phyloP scores from a whole-genome alignment of 2,329 filamentous ascomycete genomes.

The Botrytis hyacinthi region DNA sequence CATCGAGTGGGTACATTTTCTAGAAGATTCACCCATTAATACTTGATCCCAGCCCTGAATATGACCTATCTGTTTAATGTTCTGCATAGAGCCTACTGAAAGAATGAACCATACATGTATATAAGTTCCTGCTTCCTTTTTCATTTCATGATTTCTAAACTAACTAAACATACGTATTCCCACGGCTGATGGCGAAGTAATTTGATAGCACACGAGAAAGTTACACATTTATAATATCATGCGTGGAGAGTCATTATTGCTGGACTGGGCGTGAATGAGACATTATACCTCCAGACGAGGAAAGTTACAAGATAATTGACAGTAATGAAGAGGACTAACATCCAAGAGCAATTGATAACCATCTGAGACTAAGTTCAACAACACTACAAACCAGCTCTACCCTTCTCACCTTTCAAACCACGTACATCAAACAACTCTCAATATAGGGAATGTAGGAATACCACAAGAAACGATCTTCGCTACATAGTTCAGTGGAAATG shows the following conservation, averaged over 20 bases:
- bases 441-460: too few species aligned
- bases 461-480: too few species aligned
- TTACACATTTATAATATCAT: neutral
- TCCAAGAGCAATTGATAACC: too few species aligned
- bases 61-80: too few species aligned
- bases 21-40: neutral
- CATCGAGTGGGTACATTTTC: too few species aligned
- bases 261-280: neutral
- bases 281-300: too few species aligned
- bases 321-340: neutral
- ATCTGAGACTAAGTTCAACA: neutral
- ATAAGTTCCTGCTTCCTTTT: neutral
- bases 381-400: neutral
- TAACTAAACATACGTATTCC: neutral
- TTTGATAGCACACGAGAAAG: neutral
- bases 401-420: neutral
- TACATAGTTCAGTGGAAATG: too few species aligned
- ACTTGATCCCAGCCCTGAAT: too few species aligned
- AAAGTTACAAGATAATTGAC: neutral
- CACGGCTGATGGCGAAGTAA: neutral
- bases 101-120: too few species aligned
- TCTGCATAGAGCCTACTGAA: too few species aligned
- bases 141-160: neutral
- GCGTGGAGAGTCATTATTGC: neutral
- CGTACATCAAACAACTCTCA: too few species aligned